Conservation (phyloP, 2,329 filamentous ascomycete species). For the Arachnomyces sp. region DNA sequence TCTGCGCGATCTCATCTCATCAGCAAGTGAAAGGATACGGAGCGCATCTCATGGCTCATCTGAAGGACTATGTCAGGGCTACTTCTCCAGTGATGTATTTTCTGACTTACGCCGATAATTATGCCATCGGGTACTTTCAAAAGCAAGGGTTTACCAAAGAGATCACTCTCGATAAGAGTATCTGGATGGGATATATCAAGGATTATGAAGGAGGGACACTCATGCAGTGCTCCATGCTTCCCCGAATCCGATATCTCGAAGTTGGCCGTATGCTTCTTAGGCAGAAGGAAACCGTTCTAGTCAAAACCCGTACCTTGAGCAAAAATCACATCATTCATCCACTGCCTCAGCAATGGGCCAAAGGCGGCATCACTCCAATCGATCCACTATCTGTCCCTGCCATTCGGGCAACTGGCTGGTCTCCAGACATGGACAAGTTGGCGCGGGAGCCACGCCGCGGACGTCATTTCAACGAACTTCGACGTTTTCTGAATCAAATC, state of each 20-base stretch:
- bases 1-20: constrained; percentile 81
- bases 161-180: constrained; percentile 69
- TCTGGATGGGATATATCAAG: constrained; percentile 95
- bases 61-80: constrained; percentile 89
- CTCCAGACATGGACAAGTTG: constrained; percentile 81
- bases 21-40: constrained; percentile 92
- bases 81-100: constrained; percentile 88
- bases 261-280: constrained; percentile 77
- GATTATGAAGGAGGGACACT: constrained; percentile 90
- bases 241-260: constrained; percentile 76
- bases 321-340: constrained; percentile 70
- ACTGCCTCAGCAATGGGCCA: constrained; percentile 59
- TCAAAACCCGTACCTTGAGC: constrained; percentile 74
- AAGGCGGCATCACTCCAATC: constrained; percentile 57
- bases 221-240: constrained; percentile 90
- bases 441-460: constrained; percentile 79
- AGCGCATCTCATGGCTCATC: constrained; percentile 84
- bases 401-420: constrained; percentile 77
- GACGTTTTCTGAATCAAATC: constrained; percentile 75
- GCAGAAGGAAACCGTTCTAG: constrained; percentile 78
- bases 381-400: constrained; percentile 70
- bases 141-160: constrained; percentile 95
- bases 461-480: constrained; percentile 76
- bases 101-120: constrained; percentile 85
- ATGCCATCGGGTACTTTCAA: constrained; percentile 88